Evolutionary conservation across 306 rosid genomes (phyloP), one percentile per base, ranked within the genome.

Genomic region (Rubus idaeus): DNA sequence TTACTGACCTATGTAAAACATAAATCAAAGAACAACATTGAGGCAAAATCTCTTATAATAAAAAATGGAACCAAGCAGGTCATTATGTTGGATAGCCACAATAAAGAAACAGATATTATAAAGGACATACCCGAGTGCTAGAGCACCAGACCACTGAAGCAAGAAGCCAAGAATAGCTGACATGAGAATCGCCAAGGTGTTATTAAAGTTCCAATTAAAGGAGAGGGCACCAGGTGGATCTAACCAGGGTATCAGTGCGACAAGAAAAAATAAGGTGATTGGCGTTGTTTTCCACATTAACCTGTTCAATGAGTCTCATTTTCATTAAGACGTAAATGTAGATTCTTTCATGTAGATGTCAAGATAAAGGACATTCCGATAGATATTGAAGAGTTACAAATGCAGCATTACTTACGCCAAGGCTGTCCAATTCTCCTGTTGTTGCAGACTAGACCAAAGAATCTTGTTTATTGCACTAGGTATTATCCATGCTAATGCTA

Each of bases 221-320:
- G 91, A 82, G 50, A 91, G 84, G 58, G 85, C 88, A 52, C 90
- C 95, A 4, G 93, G 93, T 26, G 98, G 93, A 58, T 93, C 98
- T 75, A 93, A 89, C 87, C 90, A 86, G 56, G 98, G 96, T 61
- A 89, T 64, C 78, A 93, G 77, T 61, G 89, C 82, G 40, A 85
- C 83, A 61, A 93, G 86, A 77, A 87, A 91, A 66, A 90, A 75
- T 81, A 91, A 83, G 23, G 98, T 90, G 81, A 93, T 64, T 13
- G 96, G 96, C 37, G 96, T 93, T 72, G 93, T 93, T 83, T 93
- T 91, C 96, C 98, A 93, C 98, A 91, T 93, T 81, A 93, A 86
- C 86, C 96, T 93, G 84, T 82, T 72, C 56, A 52, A 75, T 3
- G n/a, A 75, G 68, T 81, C 14, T 67, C 83, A 81, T 60, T 73